phyloP scores from a whole-genome alignment of 176 grass and related monocot species.

The Ampelocalamus luodianensis region DNA sequence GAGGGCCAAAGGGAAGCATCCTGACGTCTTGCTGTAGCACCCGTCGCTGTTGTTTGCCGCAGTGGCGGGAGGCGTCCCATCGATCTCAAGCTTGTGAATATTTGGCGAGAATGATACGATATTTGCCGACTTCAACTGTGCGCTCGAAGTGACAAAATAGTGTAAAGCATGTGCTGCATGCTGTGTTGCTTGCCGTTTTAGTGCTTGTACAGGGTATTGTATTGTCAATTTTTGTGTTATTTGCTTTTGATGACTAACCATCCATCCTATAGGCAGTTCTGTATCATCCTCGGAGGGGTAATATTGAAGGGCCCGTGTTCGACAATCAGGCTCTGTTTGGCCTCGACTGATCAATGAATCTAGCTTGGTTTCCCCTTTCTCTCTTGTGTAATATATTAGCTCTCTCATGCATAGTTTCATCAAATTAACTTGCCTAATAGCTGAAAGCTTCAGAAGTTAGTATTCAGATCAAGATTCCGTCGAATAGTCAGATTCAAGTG shows the following conservation, averaged over 20 bases:
- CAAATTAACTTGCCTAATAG: neutral
- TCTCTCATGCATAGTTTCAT: constrained; percentile 8
- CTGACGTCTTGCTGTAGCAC: constrained; percentile 26
- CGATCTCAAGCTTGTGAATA: constrained; percentile 52
- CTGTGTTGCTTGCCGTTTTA: constrained; percentile 35
- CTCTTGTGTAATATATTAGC: neutral
- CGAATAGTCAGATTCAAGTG: neutral
- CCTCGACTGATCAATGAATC: constrained; percentile 41
- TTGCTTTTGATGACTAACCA: constrained; percentile 54
- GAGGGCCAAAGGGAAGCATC: constrained; percentile 35
- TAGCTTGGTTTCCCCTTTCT: neutral
- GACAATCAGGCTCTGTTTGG: constrained; percentile 40
- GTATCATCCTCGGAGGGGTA: constrained; percentile 46
- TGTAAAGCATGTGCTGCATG: constrained; percentile 27
- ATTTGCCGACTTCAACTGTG: constrained; percentile 28
- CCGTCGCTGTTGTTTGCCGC: neutral
- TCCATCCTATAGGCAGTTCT: constrained; percentile 42
- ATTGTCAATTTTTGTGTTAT: constrained; percentile 1
- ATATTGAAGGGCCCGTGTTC: constrained; percentile 40
- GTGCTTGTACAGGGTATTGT: constrained; percentile 53
- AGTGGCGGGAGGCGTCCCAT: neutral
- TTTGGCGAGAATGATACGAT: constrained; percentile 44
- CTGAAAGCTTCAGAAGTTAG: neutral
- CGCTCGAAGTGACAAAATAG: constrained; percentile 28
- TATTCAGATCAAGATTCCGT: neutral